phyloP scores from a whole-genome alignment of 306 rosid genomes.

The Rubus idaeus region DNA sequence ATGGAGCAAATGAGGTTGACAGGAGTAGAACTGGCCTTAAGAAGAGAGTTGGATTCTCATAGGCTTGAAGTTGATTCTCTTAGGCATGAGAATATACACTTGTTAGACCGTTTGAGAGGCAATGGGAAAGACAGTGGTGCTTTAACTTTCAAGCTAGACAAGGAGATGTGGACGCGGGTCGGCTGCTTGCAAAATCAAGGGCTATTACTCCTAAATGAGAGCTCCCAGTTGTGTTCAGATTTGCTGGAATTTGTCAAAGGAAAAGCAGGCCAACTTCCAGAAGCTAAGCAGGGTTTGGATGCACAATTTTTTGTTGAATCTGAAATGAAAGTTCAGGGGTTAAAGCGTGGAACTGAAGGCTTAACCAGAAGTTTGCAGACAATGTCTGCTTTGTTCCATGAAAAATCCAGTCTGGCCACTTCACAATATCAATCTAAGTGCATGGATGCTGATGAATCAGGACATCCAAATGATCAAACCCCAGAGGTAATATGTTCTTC shows the following conservation, averaged over 20 bases:
- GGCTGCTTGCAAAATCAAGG: slow-evolving; percentile 85
- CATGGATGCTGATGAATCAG: slow-evolving; percentile 40
- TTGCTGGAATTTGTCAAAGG: slow-evolving; percentile 61
- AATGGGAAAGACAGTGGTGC: slow-evolving; percentile 61
- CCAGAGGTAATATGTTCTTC: slow-evolving; percentile 49
- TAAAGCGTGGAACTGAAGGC: slow-evolving; percentile 67
- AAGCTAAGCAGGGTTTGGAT: slow-evolving; percentile 47
- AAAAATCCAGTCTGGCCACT: slow-evolving; percentile 55
- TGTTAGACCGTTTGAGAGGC: slow-evolving; percentile 70
- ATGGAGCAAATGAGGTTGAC: slow-evolving; percentile 83
- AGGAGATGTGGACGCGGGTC: slow-evolving; percentile 66
- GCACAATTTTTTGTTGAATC: slow-evolving; percentile 70
- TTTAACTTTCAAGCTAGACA: slow-evolving; percentile 67
- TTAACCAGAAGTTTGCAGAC: slow-evolving; percentile 80
- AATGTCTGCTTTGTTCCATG: slow-evolving; percentile 64
- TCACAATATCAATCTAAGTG: slow-evolving; percentile 40
- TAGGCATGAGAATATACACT: slow-evolving; percentile 76
- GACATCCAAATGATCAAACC: slow-evolving; percentile 47
- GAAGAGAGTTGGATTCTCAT: slow-evolving; percentile 74
- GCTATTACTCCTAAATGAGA: slow-evolving; percentile 67
- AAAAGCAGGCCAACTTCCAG: slow-evolving; percentile 46
- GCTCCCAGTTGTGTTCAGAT: slow-evolving; percentile 59
- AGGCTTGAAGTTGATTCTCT: slow-evolving; percentile 82
- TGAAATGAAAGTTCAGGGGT: slow-evolving; percentile 70
- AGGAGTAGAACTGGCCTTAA: slow-evolving; percentile 71